phyloP scores from a whole-genome alignment of 2,329 filamentous ascomycete species.

The Penicillium sp. region DNA sequence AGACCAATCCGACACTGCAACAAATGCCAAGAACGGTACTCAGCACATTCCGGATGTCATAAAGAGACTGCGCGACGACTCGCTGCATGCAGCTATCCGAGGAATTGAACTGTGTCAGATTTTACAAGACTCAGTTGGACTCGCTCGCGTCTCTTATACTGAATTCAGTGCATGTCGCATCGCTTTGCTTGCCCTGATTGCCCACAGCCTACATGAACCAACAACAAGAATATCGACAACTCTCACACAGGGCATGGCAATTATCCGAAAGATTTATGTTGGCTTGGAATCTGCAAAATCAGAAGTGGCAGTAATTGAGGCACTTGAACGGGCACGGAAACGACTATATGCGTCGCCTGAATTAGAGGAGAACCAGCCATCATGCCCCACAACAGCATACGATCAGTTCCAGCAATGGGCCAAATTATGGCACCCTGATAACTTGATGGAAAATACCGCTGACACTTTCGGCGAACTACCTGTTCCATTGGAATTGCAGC shows the following conservation, averaged over 20 bases:
- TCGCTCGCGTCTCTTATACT: constrained; percentile 55
- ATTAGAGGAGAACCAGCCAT: constrained; percentile 26
- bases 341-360: constrained; percentile 31
- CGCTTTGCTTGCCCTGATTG: constrained; percentile 50
- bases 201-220: constrained; percentile 30
- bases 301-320: constrained; percentile 52
- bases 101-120: constrained; percentile 52
- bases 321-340: constrained; percentile 48
- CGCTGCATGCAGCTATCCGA: constrained; percentile 52
- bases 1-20: not conserved
- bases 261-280: constrained; percentile 53
- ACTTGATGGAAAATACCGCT: constrained; percentile 2
- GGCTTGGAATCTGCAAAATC: constrained; percentile 52
- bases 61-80: constrained; percentile 46
- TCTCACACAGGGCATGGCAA: constrained; percentile 48
- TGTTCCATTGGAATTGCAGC: not conserved
- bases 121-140: constrained; percentile 50
- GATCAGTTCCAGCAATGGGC: constrained; percentile 52
- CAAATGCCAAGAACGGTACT: not conserved
- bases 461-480: not conserved
- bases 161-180: constrained; percentile 57
- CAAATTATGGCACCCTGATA: constrained; percentile 41
- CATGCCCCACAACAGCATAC: constrained; percentile 45
- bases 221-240: constrained; percentile 30
- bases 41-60: constrained; percentile 5